A percentile compares a stretch with the other conserved stretches of the same genome.
Evolutionary conservation across 306 rosid genomes (phyloP).

Genomic region (Medicago lupulina): DNA sequence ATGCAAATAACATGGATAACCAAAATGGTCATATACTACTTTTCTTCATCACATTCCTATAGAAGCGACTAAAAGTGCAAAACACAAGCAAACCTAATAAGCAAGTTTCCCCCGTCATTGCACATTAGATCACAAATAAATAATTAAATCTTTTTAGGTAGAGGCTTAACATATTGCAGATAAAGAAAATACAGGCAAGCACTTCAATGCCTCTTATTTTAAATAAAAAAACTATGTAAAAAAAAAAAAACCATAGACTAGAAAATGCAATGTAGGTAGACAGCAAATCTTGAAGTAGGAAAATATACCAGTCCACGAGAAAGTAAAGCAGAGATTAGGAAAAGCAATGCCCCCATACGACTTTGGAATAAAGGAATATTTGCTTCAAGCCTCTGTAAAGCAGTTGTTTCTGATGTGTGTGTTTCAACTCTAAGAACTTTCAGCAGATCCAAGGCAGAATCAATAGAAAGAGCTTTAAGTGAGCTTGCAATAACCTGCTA

Average conservation of each 20-base stretch:
- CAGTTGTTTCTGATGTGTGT: slow-evolving; percentile 68
- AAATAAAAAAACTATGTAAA: neutral
- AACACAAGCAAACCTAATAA: slow-evolving; percentile 10
- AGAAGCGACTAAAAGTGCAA: slow-evolving; percentile 8
- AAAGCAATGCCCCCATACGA: slow-evolving; percentile 98
- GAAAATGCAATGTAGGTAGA: slow-evolving; percentile 22
- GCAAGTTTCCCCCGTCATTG: neutral
- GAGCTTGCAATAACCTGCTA: slow-evolving; percentile 65
- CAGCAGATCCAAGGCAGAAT: slow-evolving; percentile 78
- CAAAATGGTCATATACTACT: neutral
- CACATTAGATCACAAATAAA: slow-evolving; percentile 33
- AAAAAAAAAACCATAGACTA: neutral
- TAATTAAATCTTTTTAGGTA: neutral
- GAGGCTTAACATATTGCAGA: slow-evolving; percentile 8
- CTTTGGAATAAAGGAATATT: slow-evolving; percentile 79
- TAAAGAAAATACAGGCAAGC: neutral
- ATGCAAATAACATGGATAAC: slow-evolving; percentile 9
- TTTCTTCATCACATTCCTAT: slow-evolving; percentile 8
- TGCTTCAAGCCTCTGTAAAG: slow-evolving; percentile 73
- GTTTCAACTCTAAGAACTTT: slow-evolving; percentile 74
- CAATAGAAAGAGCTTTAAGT: slow-evolving; percentile 82
- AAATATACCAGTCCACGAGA: slow-evolving; percentile 90
- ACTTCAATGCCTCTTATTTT: neutral
- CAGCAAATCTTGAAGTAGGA: slow-evolving; percentile 40
- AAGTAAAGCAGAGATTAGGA: slow-evolving; percentile 90